A percentile compares a stretch with the other conserved stretches of the same genome.
Evolutionary conservation across 2,329 filamentous ascomycete genomes (phyloP).

Genomic region (Hymenoscyphus fraxineus): DNA sequence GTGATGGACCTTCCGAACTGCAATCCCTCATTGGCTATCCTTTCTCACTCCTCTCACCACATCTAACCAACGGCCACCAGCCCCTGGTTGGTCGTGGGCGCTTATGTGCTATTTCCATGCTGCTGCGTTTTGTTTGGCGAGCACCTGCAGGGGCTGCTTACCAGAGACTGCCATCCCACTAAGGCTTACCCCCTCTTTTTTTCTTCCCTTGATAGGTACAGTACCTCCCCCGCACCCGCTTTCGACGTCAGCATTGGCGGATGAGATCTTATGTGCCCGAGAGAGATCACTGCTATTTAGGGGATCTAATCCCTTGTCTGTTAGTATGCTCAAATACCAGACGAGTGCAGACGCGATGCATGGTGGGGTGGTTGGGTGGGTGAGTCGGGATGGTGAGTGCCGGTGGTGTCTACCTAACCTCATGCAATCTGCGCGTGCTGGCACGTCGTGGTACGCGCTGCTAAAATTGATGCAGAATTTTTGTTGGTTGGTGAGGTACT

Average conservation of each 20-base stretch:
- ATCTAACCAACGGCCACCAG: too few species aligned
- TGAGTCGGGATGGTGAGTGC: not conserved
- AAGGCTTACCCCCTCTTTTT: not conserved
- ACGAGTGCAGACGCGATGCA: not conserved
- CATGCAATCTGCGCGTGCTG: slow-evolving; percentile 10
- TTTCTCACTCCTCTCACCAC: not conserved
- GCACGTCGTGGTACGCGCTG: slow-evolving; percentile 11
- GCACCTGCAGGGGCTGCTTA: not conserved
- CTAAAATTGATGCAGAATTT: not conserved
- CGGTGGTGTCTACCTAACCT: not conserved
- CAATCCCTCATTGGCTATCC: not conserved
- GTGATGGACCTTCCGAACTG: not conserved
- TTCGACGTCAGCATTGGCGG: slow-evolving; percentile 2
- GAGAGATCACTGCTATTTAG: not conserved
- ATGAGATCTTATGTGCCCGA: not conserved
- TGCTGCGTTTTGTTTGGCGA: not conserved
- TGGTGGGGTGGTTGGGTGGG: not conserved
- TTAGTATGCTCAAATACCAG: too few species aligned
- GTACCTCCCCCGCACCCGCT: not conserved
- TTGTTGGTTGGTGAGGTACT: not conserved
- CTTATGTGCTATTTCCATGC: not conserved
- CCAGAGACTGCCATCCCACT: too few species aligned
- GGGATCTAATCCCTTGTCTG: not conserved
- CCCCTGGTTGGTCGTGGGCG: not conserved
- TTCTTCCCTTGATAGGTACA: not conserved